A percentile compares a stretch with the other conserved stretches of the same genome.
phyloP scores from a whole-genome alignment of 805 yeast genomes.

The Saccharomyces cerevisiae region DNA sequence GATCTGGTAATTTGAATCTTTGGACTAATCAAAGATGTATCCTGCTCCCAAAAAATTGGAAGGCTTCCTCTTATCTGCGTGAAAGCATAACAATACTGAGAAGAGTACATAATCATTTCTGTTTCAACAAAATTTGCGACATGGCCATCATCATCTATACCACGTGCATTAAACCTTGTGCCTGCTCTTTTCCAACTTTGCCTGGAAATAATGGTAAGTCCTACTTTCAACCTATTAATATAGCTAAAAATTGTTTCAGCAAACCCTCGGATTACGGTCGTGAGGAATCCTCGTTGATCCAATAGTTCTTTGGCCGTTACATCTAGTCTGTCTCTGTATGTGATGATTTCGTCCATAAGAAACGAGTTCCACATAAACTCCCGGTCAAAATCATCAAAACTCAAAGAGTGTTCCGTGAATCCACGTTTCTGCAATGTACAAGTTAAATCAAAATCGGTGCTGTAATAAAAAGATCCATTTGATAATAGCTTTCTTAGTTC shows the following conservation, averaged over 20 bases:
- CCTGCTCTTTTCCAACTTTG: constrained; percentile 97
- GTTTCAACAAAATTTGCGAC: constrained; percentile 96
- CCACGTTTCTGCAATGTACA: constrained; percentile 76
- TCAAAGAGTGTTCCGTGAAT: constrained; percentile 36
- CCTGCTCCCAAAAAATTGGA: constrained; percentile 98
- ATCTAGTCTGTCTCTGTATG: constrained; percentile 63
- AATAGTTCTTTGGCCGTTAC: constrained; percentile 46
- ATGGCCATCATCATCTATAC: constrained; percentile 88
- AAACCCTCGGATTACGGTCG: constrained; percentile 91
- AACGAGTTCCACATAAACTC: constrained; percentile 96
- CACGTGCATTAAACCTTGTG: constrained; percentile 86
- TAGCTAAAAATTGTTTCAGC: constrained; percentile 60
- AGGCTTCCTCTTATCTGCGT: constrained; percentile 89
- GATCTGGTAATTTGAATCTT: constrained; percentile 84
- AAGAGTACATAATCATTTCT: constrained; percentile 62
- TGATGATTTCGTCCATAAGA: constrained; percentile 72
- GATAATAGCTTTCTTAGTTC: constrained; percentile 68
- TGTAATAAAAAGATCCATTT: constrained; percentile 87
- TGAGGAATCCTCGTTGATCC: constrained; percentile 72
- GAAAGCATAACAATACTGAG: constrained; percentile 57
- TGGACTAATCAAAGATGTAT: constrained; percentile 76
- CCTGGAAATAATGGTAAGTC: constrained; percentile 75
- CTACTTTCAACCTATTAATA: constrained; percentile 32
- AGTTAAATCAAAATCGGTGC: constrained; percentile 87
- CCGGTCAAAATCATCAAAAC: constrained; percentile 54